Conservation (phyloP, 164 flowering plant genomes). For the Stephania yunnanensis region DNA sequence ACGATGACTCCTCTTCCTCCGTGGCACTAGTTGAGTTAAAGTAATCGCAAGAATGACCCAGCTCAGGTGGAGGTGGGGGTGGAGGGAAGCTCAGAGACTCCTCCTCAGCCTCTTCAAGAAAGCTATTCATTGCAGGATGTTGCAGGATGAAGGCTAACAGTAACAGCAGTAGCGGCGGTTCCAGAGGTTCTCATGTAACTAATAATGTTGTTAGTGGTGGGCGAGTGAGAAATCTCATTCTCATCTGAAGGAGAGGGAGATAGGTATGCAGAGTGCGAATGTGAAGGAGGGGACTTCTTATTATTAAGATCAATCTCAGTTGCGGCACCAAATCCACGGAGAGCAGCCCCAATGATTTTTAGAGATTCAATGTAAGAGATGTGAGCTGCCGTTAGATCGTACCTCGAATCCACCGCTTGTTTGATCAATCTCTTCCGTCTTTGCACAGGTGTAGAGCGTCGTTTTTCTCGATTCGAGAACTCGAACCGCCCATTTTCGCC, state of each 20-base stretch:
- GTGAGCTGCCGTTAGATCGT: constrained; percentile 75
- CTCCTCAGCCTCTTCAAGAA: constrained; percentile 56
- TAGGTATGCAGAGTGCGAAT: constrained; percentile 68
- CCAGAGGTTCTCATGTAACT: constrained; percentile 64
- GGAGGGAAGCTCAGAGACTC: constrained; percentile 36
- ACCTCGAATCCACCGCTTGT: constrained; percentile 82
- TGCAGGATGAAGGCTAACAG: constrained; percentile 40
- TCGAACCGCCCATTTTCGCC: constrained; percentile 51
- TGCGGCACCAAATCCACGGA: constrained; percentile 64
- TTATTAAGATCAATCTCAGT: constrained; percentile 33
- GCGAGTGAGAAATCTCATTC: constrained; percentile 51
- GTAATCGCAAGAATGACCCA: constrained; percentile 73
- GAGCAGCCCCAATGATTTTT: constrained; percentile 59
- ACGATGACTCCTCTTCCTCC: neutral
- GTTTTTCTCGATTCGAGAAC: constrained; percentile 57
- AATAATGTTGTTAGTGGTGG: constrained; percentile 20
- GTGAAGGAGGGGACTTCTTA: constrained; percentile 21
- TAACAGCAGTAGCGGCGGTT: constrained; percentile 39
- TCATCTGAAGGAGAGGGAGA: constrained; percentile 70
- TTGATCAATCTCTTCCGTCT: constrained; percentile 67
- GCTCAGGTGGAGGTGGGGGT: constrained; percentile 64
- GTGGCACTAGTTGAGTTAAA: constrained; percentile 49
- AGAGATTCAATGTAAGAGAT: constrained; percentile 68
- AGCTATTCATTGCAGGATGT: constrained; percentile 28
- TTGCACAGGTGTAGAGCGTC: constrained; percentile 70